phyloP scores from a whole-genome alignment of 441 rosid species.

The Corymbia citriodora region DNA sequence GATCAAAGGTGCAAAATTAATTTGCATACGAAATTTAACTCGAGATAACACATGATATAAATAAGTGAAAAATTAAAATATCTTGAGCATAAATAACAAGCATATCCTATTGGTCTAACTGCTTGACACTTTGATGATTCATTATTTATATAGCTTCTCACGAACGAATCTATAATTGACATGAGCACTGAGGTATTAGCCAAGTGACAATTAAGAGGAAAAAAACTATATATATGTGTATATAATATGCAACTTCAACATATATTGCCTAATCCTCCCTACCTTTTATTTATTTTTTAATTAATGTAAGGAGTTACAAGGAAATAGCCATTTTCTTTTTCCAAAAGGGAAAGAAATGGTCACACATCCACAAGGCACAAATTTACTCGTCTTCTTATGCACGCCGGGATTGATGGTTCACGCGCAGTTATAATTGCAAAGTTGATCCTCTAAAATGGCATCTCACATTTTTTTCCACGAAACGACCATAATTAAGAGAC shows the following conservation, averaged over 20 bases:
- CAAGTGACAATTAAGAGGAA: neutral
- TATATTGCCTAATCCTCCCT: neutral
- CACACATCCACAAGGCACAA: neutral
- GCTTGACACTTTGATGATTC: neutral
- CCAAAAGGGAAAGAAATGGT: neutral
- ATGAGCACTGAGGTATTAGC: neutral
- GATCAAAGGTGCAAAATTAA: neutral
- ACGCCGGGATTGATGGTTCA: neutral
- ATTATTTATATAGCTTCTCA: neutral
- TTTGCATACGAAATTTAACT: neutral
- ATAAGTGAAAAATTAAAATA: neutral
- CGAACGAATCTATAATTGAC: neutral
- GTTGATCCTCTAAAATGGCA: too few species aligned
- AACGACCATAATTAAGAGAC: neutral
- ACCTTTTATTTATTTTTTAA: too few species aligned
- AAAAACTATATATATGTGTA: too few species aligned
- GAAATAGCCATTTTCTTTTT: neutral
- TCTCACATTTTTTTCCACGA: too few species aligned
- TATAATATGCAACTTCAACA: neutral
- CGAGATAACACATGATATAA: neutral
- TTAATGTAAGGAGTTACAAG: too few species aligned
- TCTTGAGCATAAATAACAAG: neutral
- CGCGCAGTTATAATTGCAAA: neutral
- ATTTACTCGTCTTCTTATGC: neutral
- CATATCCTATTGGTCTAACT: neutral